Conservation (phyloP, 1,139 yeast species). For the Tardiomyces digboiensis region DNA sequence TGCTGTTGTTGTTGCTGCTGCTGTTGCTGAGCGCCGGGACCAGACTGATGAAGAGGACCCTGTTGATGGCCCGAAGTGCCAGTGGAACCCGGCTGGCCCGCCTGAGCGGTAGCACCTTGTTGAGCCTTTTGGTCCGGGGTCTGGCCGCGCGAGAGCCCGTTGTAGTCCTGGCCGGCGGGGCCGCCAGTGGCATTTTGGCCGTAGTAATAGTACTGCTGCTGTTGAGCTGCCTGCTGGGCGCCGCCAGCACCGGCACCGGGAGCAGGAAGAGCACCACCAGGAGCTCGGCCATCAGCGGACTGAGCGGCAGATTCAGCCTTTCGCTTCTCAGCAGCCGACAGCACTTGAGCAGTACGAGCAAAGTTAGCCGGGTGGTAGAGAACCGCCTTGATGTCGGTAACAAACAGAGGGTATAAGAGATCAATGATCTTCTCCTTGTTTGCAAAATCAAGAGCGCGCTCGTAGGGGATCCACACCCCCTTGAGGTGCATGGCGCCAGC, state of each 20-base stretch:
- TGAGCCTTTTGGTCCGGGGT: background rate
- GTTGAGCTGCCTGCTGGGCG: slow-evolving; percentile 1
- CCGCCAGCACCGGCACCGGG: background rate
- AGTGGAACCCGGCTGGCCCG: slow-evolving; percentile 2
- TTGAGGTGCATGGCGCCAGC: slow-evolving; percentile 96
- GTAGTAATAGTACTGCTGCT: background rate
- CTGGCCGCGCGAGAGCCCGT: background rate
- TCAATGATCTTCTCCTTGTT: slow-evolving; percentile 85
- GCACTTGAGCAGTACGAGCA: slow-evolving; percentile 24
- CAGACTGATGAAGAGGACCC: background rate
- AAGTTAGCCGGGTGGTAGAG: slow-evolving; percentile 31
- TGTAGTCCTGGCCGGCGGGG: slow-evolving; percentile 1
- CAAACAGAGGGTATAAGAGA: slow-evolving; percentile 77
- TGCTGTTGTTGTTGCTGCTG: background rate
- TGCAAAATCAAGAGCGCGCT: slow-evolving; percentile 85
- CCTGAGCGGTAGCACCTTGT: slow-evolving; percentile 1
- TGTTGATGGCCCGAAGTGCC: background rate
- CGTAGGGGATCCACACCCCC: slow-evolving; percentile 98
- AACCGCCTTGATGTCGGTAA: slow-evolving; percentile 72
- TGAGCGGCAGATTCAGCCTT: background rate
- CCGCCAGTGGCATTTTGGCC: background rate
- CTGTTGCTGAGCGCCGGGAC: background rate
- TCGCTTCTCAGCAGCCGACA: slow-evolving; percentile 24
- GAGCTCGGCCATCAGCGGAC: slow-evolving; percentile 1
- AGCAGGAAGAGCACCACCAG: background rate